phyloP scores from a whole-genome alignment of 441 rosid genomes.

The Macaranga tanarius region DNA sequence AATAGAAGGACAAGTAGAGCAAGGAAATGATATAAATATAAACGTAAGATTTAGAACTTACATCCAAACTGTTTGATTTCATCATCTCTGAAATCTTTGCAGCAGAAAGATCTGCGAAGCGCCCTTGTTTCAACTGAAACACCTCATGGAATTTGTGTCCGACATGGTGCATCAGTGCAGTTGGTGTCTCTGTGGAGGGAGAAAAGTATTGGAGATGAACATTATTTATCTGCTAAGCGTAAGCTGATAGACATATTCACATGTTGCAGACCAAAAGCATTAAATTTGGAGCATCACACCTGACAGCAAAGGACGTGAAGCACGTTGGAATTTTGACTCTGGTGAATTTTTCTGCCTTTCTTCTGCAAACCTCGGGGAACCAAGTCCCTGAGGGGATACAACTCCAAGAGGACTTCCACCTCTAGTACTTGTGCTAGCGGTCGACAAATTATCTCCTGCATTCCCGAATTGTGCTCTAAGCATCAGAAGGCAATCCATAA shows the following conservation, averaged over 20 bases:
- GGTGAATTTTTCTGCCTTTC: constrained; percentile 44
- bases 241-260: neutral
- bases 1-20: neutral
- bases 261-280: neutral
- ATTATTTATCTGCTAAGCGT: neutral
- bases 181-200: constrained; percentile 43
- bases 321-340: constrained; percentile 44
- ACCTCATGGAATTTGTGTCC: constrained; percentile 73
- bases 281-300: constrained; percentile 31
- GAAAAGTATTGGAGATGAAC: neutral
- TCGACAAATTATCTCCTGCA: constrained; percentile 26
- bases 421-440: constrained; percentile 19
- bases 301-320: constrained; percentile 35
- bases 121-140: constrained; percentile 66
- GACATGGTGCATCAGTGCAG: constrained; percentile 45
- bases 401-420: constrained; percentile 32
- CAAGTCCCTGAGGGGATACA: constrained; percentile 32
- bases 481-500: constrained; percentile 45
- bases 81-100: constrained; percentile 64
- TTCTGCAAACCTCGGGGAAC: constrained; percentile 40
- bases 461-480: constrained; percentile 36
- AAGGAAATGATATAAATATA: neutral
- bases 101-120: constrained; percentile 64
- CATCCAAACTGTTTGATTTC: constrained; percentile 74
- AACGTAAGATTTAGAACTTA: constrained; percentile 26